phyloP scores from a whole-genome alignment of 768 basidiomycete species.

The Russula abietina region DNA sequence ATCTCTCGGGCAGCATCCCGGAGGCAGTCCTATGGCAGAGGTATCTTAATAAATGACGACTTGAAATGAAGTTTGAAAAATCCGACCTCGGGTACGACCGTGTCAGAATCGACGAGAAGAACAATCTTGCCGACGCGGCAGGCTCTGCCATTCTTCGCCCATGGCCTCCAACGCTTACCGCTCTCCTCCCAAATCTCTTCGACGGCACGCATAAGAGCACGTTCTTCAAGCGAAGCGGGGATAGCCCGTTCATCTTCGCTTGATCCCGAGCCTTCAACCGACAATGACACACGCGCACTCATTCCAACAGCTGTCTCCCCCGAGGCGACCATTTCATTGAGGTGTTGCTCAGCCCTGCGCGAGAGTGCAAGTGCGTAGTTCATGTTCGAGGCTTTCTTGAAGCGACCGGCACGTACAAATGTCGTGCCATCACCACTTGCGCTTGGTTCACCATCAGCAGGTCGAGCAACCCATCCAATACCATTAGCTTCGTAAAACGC shows the following conservation, averaged over 20 bases:
- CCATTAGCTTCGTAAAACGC: conserved; percentile 51
- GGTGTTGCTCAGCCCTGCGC: conserved; percentile 34
- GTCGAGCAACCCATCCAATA: conserved; percentile 57
- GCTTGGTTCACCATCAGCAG: conserved; percentile 39
- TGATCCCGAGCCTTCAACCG: conserved; percentile 25
- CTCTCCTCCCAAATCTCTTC: conserved; percentile 44
- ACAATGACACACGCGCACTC: conserved; percentile 28
- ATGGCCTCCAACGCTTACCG: conserved; percentile 30
- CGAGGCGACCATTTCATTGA: conserved; percentile 26
- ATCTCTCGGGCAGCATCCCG: conserved; percentile 48
- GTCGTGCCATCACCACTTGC: conserved; percentile 36
- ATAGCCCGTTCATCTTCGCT: conserved; percentile 27
- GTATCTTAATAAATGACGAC: conserved; percentile 9
- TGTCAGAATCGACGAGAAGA: conserved; percentile 47
- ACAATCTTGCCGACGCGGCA: conserved; percentile 44
- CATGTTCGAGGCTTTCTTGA: conserved; percentile 49
- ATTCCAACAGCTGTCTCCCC: conserved; percentile 3
- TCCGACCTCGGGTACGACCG: conserved; percentile 40
- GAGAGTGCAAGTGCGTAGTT: conserved; percentile 38
- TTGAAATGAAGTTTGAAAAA: not conserved
- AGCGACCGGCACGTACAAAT: conserved; percentile 42
- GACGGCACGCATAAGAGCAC: conserved; percentile 45
- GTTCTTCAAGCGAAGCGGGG: conserved; percentile 42
- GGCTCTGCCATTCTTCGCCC: conserved; percentile 36
- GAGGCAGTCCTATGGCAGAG: conserved; percentile 40